Base-by-base conservation (phyloP, 2,329 filamentous ascomycete genomes). In the Fusarium cyanostomum region DNA sequence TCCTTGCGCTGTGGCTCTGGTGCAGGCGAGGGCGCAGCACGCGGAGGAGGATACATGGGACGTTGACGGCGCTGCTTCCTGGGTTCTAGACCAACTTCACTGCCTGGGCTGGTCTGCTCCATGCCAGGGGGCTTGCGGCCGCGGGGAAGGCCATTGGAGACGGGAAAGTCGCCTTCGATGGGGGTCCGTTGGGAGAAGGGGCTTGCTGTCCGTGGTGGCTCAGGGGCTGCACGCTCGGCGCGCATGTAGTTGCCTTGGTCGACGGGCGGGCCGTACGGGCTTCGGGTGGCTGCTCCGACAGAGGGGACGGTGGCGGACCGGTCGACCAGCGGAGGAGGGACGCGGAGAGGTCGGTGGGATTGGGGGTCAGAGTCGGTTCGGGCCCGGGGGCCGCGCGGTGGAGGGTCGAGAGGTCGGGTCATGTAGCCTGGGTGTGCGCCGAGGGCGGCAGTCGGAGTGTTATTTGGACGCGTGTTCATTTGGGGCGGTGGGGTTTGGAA, bases 131-230 rank as follows among this genome's bases (percentile, higher is more conserved):
- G 70, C 16, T 59, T 68, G n/a, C 76, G 73, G 2, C 76, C 76
- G 24, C 77, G 69, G 2, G 76, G 77, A 11, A 78, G 68, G 2
- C 75, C 75, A 8, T 74, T 77, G 27, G 68, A 70, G 6, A 73
- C 43, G 3, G 75, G 74, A 16, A 77, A 78, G 8, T 73, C 69
- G 1, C 75, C 76, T 39, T 73, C 74, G 35, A 75, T 71, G 0
- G 70, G 67, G 4, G 59, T 62, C 9, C 64, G 55, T 12, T 50
- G 67, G 1, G 62, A 59, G 24, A 74, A 72, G 1, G 75, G 73
- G 28, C 74, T 77, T 35, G 51, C 33, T 12, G 62, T 54, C 3
- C 63, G 64, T 13, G 59, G 63, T 26, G 62, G 63, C 8, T 70
- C 66, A 1, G 62, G 68, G 7, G 60, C 48, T 4, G 51, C 49